Evolutionary conservation across 179 eudicot genomes (phyloP), one percentile per base, ranked within the genome.

Genomic region (Vitellaria paradoxa): DNA sequence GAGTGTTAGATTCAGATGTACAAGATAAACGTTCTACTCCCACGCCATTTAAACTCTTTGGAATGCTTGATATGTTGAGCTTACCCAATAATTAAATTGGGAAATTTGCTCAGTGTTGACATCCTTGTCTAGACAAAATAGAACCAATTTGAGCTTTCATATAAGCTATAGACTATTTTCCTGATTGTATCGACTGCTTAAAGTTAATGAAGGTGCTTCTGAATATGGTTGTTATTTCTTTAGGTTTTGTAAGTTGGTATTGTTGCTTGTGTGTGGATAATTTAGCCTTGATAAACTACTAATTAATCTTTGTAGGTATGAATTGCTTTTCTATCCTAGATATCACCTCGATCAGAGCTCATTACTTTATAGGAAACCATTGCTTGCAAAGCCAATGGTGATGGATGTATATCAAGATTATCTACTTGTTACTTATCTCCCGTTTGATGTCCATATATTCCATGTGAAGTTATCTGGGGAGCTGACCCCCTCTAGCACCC

Each of bases 291-390:
- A 21, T 7, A 57, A 55, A 59, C 20, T 2, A 5, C 6, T n/a
- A 20, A 13, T 18, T 14, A 47, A 20, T 68, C 45, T 55, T 88
- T 92, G 82, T 94, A 96, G 99, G 89, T 96, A 93, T 74, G 99
- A 96, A 80, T 81, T 96, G 82, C 94, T 96, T 24, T 96, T 96
- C 85, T 96, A 93, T 80, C 99, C 99, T 76, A 89, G 99, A 86
- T 96, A 93, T 85, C 99, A 96, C 84, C 99, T 96, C 71, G 99
- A 96, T 83, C 97, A 93, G 84, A 96, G 99, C 82, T 96, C 99
- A 52, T 84, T 96, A 62, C 87, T 96, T 75, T 93, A 87, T 81
- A 91, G 84, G 81, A 96, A 90, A 78, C 77, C 94, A 61, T 86
- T 96, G 91, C 85, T 94, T 77, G 88, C 94, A 61, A 89, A 92